A percentile compares a stretch with the other conserved stretches of the same genome.
Conservation (phyloP, 2,329 filamentous ascomycete genomes). For the Fusarium subtropicale region DNA sequence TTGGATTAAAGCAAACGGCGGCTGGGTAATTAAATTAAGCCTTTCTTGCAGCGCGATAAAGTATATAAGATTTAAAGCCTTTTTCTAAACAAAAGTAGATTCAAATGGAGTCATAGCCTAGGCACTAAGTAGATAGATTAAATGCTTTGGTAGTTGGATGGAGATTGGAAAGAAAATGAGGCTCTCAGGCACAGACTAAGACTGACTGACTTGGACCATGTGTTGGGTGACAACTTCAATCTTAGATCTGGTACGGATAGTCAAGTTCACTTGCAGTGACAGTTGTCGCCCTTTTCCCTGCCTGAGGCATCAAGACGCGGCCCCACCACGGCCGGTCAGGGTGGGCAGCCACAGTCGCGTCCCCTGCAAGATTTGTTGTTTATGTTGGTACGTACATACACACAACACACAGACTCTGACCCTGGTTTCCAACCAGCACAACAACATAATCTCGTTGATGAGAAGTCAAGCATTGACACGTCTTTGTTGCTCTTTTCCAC, state of each 20-base stretch:
- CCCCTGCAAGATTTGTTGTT: slow-evolving; percentile 46
- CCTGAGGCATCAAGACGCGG: slow-evolving; percentile 43
- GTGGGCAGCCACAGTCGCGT: slow-evolving; percentile 39
- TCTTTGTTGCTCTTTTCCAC: slow-evolving; percentile 37
- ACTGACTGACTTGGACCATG: slow-evolving; percentile 8
- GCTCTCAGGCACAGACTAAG: background rate
- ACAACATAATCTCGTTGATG: slow-evolving; percentile 46
- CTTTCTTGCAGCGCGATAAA: background rate
- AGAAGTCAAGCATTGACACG: slow-evolving; percentile 43
- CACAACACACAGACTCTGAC: slow-evolving; percentile 25
- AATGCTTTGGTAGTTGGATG: background rate
- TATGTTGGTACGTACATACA: slow-evolving; percentile 34
- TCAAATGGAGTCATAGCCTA: background rate
- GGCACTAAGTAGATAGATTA: background rate
- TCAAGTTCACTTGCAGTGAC: background rate
- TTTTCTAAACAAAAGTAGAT: background rate
- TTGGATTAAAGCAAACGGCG: background rate
- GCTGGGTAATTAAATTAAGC: background rate
- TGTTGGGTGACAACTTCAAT: slow-evolving; percentile 27
- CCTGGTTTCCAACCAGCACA: slow-evolving; percentile 49
- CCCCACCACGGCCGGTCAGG: slow-evolving; percentile 32
- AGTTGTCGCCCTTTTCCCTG: background rate
- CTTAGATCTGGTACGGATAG: background rate
- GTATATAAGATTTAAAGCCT: background rate
- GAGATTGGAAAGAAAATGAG: background rate